Conservation (phyloP, 176 grass and related monocot genomes). For the Typha latifolia region DNA sequence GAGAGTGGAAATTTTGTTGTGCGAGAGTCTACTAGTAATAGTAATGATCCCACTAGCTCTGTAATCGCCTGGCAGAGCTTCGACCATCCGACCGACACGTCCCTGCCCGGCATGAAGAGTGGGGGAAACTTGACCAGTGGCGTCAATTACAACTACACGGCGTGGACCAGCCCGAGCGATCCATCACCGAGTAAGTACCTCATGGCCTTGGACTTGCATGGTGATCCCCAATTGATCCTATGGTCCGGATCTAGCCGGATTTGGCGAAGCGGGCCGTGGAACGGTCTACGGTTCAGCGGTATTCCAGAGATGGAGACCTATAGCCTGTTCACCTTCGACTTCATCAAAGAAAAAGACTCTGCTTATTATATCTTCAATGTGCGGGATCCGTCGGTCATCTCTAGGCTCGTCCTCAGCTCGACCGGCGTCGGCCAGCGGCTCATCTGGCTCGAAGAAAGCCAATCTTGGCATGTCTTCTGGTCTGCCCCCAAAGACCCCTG, state of each 20-base stretch:
- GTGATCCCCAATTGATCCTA: conserved; percentile 45
- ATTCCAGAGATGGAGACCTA: conserved; percentile 36
- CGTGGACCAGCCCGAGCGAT: conserved; percentile 48
- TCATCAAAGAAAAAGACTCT: conserved; percentile 32
- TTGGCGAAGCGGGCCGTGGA: conserved; percentile 52
- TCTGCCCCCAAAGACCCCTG: conserved; percentile 48
- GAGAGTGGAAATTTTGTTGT: conserved; percentile 45
- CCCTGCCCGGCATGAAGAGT: conserved; percentile 58
- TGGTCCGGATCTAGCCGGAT: conserved; percentile 13
- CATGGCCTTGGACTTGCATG: conserved; percentile 35
- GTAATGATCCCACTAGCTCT: neutral
- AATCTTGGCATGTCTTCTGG: conserved; percentile 41
- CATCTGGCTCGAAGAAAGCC: conserved; percentile 32
- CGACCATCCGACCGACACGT: conserved; percentile 59
- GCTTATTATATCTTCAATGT: conserved; percentile 47
- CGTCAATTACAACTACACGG: conserved; percentile 28
- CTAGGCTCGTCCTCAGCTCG: conserved; percentile 33
- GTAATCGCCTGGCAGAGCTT: conserved; percentile 48
- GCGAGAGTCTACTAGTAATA: neutral
- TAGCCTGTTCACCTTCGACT: conserved; percentile 33
- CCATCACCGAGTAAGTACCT: conserved; percentile 30
- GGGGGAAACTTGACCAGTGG: conserved; percentile 30
- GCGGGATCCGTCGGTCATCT: conserved; percentile 24
- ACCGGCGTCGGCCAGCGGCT: conserved; percentile 30
- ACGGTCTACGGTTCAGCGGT: conserved; percentile 45